Conservation (phyloP, 2,329 filamentous ascomycete genomes). For the Alternaria sp. region DNA sequence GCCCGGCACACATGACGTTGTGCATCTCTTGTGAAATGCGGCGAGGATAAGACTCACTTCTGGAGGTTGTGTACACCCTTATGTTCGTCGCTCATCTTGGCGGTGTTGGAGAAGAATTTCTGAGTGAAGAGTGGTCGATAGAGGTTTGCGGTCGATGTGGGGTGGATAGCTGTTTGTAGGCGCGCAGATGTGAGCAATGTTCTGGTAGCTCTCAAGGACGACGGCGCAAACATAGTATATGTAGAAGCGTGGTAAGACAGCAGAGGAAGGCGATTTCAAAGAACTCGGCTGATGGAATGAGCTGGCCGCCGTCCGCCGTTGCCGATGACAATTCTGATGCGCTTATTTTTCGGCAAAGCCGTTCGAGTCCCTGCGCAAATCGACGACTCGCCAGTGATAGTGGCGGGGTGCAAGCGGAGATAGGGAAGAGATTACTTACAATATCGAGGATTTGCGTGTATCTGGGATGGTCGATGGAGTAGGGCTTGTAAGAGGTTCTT, state of each 20-base stretch:
- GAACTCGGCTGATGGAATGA: slow-evolving; percentile 45
- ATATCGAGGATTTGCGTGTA: slow-evolving; percentile 24
- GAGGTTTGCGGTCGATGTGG: slow-evolving; percentile 41
- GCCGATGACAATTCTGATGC: slow-evolving; percentile 43
- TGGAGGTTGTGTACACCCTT: slow-evolving; percentile 60
- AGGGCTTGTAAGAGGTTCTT: slow-evolving; percentile 10
- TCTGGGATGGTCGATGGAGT: slow-evolving; percentile 25
- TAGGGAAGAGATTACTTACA: slow-evolving; percentile 37
- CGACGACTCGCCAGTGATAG: slow-evolving; percentile 15
- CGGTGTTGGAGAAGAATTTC: slow-evolving; percentile 54
- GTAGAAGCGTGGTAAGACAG: slow-evolving; percentile 35
- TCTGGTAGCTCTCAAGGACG: slow-evolving; percentile 49
- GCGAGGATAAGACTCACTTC: slow-evolving; percentile 48
- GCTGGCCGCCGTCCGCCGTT: slow-evolving; percentile 38
- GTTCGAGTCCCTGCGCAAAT: slow-evolving; percentile 38
- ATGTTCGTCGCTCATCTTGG: slow-evolving; percentile 54
- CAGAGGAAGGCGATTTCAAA: slow-evolving; percentile 46
- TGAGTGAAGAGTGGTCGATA: slow-evolving; percentile 48
- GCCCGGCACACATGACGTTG: slow-evolving; percentile 25
- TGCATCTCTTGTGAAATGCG: slow-evolving; percentile 9
- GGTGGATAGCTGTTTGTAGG: slow-evolving; percentile 45
- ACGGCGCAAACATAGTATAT: slow-evolving; percentile 54
- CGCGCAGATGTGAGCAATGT: slow-evolving; percentile 56
- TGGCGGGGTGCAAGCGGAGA: slow-evolving; percentile 12
- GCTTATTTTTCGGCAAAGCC: slow-evolving; percentile 45